A percentile compares a stretch with the other conserved stretches of the same genome.
Conservation (phyloP, 1,284 basidiomycete species). For the Irpex sp. region DNA sequence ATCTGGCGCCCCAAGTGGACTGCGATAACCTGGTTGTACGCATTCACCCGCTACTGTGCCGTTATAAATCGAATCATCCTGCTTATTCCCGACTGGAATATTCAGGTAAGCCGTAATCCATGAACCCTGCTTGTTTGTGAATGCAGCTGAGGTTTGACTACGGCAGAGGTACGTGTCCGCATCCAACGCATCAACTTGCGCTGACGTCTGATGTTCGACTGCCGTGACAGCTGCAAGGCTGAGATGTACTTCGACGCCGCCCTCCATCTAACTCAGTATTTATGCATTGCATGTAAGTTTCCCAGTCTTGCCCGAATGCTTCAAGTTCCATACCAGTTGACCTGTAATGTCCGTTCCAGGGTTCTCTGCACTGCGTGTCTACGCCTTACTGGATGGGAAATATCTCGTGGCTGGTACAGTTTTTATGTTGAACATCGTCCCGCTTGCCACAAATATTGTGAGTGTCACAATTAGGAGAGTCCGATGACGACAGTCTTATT, state of each 20-base stretch:
- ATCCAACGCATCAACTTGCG: not conserved
- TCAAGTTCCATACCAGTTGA: not conserved
- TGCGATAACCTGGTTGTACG: not conserved
- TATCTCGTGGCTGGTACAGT: not conserved
- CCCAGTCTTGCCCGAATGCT: not conserved
- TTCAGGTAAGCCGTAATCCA: not conserved
- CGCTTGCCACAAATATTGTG: not conserved
- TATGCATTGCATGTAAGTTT: not conserved
- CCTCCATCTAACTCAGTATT: not conserved
- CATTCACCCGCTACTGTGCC: not conserved
- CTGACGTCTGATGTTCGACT: not conserved
- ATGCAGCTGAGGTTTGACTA: not conserved
- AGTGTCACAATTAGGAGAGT: not conserved
- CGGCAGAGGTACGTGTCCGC: not conserved
- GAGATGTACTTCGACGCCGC: not conserved
- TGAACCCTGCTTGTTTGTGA: not conserved
- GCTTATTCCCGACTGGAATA: not conserved
- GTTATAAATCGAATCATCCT: not conserved
- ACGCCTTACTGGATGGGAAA: not conserved
- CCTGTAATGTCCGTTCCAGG: not conserved
- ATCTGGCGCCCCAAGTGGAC: not conserved
- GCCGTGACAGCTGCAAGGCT: not conserved
- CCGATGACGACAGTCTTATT: no score
- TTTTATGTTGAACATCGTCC: not conserved
- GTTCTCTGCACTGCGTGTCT: not conserved